A percentile compares a stretch with the other conserved stretches of the same genome.
These are phyloP conservation scores for Pilaira anomala DNA, from an alignment of 192 early-diverging fungal genomes.

Conservation along the genomic window DNA sequence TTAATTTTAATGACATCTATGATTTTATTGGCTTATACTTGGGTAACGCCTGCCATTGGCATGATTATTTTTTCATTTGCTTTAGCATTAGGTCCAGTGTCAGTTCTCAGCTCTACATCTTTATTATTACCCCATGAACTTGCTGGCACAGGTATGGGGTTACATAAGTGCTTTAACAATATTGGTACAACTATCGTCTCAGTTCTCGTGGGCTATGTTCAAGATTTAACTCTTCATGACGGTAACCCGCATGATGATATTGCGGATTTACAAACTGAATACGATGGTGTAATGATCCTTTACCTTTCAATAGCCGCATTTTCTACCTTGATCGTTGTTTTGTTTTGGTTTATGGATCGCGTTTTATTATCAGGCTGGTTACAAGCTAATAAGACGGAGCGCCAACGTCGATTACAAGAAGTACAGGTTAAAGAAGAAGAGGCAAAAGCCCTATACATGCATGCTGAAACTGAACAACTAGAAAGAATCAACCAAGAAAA, in stretches of 20 bases:
- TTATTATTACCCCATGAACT: constrained; percentile 49
- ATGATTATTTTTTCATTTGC: constrained; percentile 56
- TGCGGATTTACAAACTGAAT: constrained; percentile 21
- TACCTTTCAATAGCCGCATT: constrained; percentile 16
- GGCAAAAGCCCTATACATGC: not conserved
- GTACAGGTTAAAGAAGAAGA: constrained; percentile 11
- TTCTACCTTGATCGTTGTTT: not conserved
- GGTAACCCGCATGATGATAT: constrained; percentile 23
- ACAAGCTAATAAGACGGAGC: constrained; percentile 19
- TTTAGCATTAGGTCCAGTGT: constrained; percentile 54
- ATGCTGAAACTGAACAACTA: not conserved
- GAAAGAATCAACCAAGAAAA: not conserved
- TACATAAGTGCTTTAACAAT: constrained; percentile 63
- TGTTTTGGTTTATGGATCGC: constrained; percentile 28
- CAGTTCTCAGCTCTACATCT: constrained; percentile 52
- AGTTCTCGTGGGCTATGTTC: constrained; percentile 56
- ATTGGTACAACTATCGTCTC: constrained; percentile 60
- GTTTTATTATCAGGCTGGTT: constrained; percentile 24
- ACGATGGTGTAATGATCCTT: constrained; percentile 33
- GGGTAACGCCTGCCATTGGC: constrained; percentile 48
- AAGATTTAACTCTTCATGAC: constrained; percentile 43
- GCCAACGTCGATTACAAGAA: constrained; percentile 16
- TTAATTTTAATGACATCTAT: constrained; percentile 23
- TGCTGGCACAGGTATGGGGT: constrained; percentile 53
- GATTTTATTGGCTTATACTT: constrained; percentile 53